Conservation (phyloP, 441 rosid species). For the Kokia cookei region DNA sequence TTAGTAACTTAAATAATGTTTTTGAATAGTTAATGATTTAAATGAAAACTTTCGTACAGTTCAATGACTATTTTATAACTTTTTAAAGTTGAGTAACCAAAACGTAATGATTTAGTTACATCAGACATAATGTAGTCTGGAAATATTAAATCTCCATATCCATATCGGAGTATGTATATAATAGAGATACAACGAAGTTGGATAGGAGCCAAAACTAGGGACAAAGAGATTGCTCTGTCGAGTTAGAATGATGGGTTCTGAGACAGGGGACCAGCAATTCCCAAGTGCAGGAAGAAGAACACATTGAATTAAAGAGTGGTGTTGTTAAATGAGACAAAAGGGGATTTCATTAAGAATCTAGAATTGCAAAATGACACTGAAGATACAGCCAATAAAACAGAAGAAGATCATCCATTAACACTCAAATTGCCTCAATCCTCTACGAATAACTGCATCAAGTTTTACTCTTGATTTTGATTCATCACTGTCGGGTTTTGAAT, state of each 20-base stretch:
- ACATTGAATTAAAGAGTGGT: neutral
- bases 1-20: too few species aligned
- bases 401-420: neutral
- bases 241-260: constrained; percentile 12
- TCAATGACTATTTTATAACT: rapidly evolving
- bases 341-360: constrained; percentile 21
- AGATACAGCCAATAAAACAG: constrained; percentile 14
- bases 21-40: too few species aligned
- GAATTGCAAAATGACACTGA: constrained; percentile 14
- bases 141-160: too few species aligned
- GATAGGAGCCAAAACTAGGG: neutral
- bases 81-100: too few species aligned
- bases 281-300: neutral
- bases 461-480: constrained; percentile 25
- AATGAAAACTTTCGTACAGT: too few species aligned
- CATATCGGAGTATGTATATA: too few species aligned
- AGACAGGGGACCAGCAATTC: neutral
- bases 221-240: constrained; percentile 5
- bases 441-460: neutral
- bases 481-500: constrained; percentile 5
- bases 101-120: too few species aligned
- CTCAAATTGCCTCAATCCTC: constrained; percentile 13
- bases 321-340: constrained; percentile 16
- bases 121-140: too few species aligned
- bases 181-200: too few species aligned